phyloP scores from a whole-genome alignment of 2,329 filamentous ascomycete genomes.

The Geoglossum cookeanum region DNA sequence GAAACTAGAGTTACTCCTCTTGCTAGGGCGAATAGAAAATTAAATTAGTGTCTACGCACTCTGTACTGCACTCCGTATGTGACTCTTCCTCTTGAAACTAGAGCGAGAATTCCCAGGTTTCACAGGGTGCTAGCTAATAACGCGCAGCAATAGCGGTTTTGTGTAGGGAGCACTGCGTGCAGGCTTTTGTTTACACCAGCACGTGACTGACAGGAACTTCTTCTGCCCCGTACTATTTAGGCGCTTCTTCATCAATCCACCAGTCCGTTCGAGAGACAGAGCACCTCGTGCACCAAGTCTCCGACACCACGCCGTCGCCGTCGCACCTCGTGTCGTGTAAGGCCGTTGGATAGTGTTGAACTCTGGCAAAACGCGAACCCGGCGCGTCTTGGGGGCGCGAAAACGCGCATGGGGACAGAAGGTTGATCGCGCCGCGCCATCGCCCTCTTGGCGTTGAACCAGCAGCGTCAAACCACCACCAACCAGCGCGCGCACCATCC shows the following conservation, averaged over 20 bases:
- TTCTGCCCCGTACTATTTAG: background rate
- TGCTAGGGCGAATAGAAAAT: too few relatives aligned
- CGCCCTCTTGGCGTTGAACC: background rate
- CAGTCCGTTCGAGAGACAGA: background rate
- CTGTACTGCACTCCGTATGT: too few relatives aligned
- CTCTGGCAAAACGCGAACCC: background rate
- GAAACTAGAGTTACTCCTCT: too few relatives aligned
- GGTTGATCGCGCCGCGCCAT: background rate
- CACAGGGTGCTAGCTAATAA: too few relatives aligned
- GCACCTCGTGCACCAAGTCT: background rate
- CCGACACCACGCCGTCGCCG: background rate
- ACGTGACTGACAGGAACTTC: background rate
- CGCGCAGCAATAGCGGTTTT: too few relatives aligned
- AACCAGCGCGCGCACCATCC: background rate
- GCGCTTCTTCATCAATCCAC: background rate
- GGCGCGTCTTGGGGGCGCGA: background rate
- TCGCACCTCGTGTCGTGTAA: background rate
- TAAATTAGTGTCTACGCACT: too few relatives aligned
- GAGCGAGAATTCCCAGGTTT: background rate
- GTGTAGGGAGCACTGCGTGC: background rate
- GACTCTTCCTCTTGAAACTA: too few relatives aligned
- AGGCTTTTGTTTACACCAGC: background rate
- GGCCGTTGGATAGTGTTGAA: background rate
- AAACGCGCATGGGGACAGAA: background rate
- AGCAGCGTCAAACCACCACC: background rate